These are phyloP conservation scores for Orbilia ellipsospora DNA, from an alignment of 2,329 filamentous ascomycete species.

Conservation along the genomic window DNA sequence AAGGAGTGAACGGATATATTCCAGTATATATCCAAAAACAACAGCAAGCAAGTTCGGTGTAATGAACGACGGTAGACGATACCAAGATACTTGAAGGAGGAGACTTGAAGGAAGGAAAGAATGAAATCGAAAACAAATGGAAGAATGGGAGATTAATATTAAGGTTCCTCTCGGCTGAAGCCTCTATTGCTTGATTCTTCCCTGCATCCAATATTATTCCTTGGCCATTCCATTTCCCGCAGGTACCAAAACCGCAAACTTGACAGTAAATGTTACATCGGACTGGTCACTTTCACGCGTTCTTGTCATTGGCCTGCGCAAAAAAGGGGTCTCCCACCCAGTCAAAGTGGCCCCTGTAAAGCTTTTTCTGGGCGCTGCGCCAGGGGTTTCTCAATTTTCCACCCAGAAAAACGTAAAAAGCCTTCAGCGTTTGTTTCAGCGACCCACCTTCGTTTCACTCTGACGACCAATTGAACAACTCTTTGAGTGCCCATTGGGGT, in stretches of 20 bases:
- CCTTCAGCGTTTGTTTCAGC: constrained; percentile 42
- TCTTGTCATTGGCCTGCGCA: constrained; percentile 22
- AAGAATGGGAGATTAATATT: constrained; percentile 42
- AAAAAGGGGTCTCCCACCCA: constrained; percentile 29
- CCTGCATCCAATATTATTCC: constrained; percentile 19
- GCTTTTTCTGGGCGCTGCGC: background rate
- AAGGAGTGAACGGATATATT: constrained; percentile 51
- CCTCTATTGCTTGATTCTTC: constrained; percentile 4
- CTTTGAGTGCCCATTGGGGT: too few species aligned
- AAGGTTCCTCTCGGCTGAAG: constrained; percentile 34
- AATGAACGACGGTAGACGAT: constrained; percentile 8
- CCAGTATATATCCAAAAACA: constrained; percentile 50
- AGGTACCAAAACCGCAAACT: constrained; percentile 18
- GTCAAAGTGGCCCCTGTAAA: background rate
- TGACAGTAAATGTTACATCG: constrained; percentile 15
- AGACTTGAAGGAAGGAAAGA: constrained; percentile 12
- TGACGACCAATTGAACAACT: constrained; percentile 23
- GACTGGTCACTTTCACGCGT: background rate
- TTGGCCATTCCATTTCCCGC: constrained; percentile 12
- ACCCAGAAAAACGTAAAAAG: constrained; percentile 11
- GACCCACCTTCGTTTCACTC: constrained; percentile 35
- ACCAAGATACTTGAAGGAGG: constrained; percentile 20
- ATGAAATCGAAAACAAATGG: constrained; percentile 13
- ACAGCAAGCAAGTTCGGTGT: background rate
- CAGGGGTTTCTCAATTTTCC: constrained; percentile 1